phyloP scores from a whole-genome alignment of 192 early-diverging fungal genomes.

The Helicostylum pulchrum region DNA sequence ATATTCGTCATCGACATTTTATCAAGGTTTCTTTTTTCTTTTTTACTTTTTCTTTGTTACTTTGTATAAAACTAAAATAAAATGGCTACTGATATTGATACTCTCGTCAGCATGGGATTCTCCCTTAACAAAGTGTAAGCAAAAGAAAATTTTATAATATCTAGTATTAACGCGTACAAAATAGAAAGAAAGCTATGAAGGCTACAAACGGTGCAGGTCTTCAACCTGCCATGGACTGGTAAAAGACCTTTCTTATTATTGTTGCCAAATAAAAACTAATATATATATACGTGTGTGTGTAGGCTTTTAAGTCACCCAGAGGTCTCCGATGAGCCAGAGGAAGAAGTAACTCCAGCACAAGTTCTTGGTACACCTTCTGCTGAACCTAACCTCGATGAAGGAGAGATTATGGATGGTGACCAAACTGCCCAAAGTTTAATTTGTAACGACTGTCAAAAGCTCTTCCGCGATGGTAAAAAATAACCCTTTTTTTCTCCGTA shows the following conservation, averaged over 20 bases:
- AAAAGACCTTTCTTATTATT: conserved; percentile 11
- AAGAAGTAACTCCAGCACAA: conserved; percentile 39
- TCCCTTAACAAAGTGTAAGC: conserved; percentile 57
- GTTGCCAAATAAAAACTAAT: background rate
- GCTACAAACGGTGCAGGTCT: conserved; percentile 73
- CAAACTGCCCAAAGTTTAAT: conserved; percentile 75
- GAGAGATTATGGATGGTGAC: conserved; percentile 65
- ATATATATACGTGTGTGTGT: background rate
- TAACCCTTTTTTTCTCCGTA: background rate
- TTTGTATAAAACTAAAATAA: background rate
- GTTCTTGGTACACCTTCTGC: conserved; percentile 31
- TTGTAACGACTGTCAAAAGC: conserved; percentile 79
- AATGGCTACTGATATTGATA: conserved; percentile 50
- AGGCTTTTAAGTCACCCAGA: conserved; percentile 73
- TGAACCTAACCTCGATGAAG: conserved; percentile 27
- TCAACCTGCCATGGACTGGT: conserved; percentile 88
- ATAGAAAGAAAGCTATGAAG: conserved; percentile 53
- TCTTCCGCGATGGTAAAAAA: conserved; percentile 68
- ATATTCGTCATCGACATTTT: too few relatives aligned
- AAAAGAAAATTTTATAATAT: background rate
- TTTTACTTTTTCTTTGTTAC: background rate
- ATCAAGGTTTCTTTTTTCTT: too few relatives aligned
- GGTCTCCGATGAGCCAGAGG: conserved; percentile 63
- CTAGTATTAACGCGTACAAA: background rate
- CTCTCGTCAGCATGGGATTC: conserved; percentile 69